These are phyloP conservation scores for Sporothrix schenckii DNA, from an alignment of 2,329 filamentous ascomycete genomes.

Conservation along the genomic window DNA sequence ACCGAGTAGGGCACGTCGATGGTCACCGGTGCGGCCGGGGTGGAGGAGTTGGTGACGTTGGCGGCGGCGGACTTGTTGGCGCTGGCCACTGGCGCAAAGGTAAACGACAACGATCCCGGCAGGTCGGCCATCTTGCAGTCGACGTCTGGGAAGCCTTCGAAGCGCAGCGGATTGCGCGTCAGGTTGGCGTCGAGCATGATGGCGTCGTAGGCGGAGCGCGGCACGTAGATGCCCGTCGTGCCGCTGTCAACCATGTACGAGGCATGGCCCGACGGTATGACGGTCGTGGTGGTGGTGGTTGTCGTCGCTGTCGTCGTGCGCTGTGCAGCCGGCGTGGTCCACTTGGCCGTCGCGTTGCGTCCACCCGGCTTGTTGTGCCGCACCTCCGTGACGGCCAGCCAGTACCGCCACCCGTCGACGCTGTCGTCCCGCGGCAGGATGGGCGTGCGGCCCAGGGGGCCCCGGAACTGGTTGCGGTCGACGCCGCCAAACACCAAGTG, in stretches of 20 bases:
- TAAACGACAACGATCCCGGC: slow-evolving; percentile 16
- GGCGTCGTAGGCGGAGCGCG: slow-evolving; percentile 7
- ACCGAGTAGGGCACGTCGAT: slow-evolving; percentile 26
- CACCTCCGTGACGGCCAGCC: slow-evolving; percentile 19
- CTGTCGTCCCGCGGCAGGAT: slow-evolving; percentile 16
- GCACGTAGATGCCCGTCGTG: slow-evolving; percentile 27
- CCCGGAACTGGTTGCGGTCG: slow-evolving; percentile 27
- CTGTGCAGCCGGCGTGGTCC: neutral
- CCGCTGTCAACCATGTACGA: slow-evolving; percentile 29
- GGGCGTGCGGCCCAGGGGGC: neutral
- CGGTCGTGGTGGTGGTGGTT: neutral
- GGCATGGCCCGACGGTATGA: neutral
- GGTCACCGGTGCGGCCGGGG: neutral
- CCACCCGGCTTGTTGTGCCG: slow-evolving; percentile 12
- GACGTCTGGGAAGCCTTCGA: slow-evolving; percentile 28
- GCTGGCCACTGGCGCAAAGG: slow-evolving; percentile 1
- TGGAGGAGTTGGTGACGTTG: neutral
- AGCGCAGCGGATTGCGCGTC: slow-evolving; percentile 6
- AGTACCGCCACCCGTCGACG: slow-evolving; percentile 30
- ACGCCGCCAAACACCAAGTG: slow-evolving; percentile 28
- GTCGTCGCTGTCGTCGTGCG: neutral
- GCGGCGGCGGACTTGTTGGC: neutral
- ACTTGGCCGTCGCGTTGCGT: neutral
- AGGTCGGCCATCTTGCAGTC: slow-evolving; percentile 17
- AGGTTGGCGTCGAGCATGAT: slow-evolving; percentile 26